phyloP scores from a whole-genome alignment of 2,329 filamentous ascomycete genomes.

The Phaeosphaeria sp. region DNA sequence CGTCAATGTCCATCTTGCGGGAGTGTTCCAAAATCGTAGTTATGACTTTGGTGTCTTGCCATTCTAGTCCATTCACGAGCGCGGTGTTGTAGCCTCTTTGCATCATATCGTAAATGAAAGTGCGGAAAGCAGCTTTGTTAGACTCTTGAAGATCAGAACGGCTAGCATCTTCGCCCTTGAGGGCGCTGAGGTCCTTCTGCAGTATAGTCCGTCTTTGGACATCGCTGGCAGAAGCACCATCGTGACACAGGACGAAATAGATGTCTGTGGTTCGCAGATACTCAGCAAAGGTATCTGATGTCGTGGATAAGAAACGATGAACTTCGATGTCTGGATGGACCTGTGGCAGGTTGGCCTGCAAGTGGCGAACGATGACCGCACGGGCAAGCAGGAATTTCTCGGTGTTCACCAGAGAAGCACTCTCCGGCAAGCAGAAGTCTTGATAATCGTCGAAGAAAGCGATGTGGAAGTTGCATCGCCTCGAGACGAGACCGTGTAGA shows the following conservation, averaged over 20 bases:
- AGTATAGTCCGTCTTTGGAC: conserved; percentile 24
- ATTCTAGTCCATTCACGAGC: conserved; percentile 68
- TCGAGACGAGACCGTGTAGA: conserved; percentile 63
- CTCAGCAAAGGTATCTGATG: conserved; percentile 58
- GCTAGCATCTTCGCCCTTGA: conserved; percentile 24
- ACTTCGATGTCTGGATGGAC: conserved; percentile 52
- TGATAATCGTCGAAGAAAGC: conserved; percentile 69
- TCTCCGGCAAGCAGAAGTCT: conserved; percentile 62
- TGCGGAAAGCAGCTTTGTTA: conserved; percentile 46
- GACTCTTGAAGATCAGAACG: conserved; percentile 27
- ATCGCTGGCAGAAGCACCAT: conserved; percentile 56
- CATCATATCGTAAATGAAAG: conserved; percentile 64
- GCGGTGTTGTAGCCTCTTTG: conserved; percentile 65
- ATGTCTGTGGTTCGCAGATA: conserved; percentile 63
- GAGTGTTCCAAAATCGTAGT: conserved; percentile 29
- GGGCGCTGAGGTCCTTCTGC: conserved; percentile 23
- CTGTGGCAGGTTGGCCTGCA: conserved; percentile 55
- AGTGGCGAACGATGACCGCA: conserved; percentile 69
- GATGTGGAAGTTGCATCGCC: conserved; percentile 74
- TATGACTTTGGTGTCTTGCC: conserved; percentile 67
- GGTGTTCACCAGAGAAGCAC: conserved; percentile 38
- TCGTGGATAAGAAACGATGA: conserved; percentile 56
- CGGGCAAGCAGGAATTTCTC: conserved; percentile 68
- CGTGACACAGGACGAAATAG: conserved; percentile 74
- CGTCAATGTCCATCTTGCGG: conserved; percentile 22